Evolutionary conservation across 73 alveolate genomes (phyloP).

Genomic region (Paramecium sonneborni): DNA sequence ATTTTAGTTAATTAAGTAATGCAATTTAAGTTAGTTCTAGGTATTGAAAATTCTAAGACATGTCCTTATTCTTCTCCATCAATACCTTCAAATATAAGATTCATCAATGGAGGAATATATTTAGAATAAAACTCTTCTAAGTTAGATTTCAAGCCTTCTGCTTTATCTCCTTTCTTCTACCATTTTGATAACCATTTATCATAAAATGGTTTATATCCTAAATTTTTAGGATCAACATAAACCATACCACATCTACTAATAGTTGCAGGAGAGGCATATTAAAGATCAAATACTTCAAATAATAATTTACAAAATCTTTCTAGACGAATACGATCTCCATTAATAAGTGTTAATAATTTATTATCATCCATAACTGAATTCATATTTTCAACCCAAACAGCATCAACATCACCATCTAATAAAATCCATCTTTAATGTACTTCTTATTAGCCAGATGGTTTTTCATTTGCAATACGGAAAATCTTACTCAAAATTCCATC

Average conservation of each 20-base stretch:
- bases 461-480: slow-evolving; percentile 65
- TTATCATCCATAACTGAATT: slow-evolving; percentile 99
- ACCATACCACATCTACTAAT: slow-evolving; percentile 99
- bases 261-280: slow-evolving; percentile 99
- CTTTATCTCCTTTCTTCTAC: slow-evolving; percentile 25
- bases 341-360: slow-evolving; percentile 96
- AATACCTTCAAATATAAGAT: slow-evolving; percentile 85
- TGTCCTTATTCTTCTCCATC: slow-evolving; percentile 83
- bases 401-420: slow-evolving; percentile 99
- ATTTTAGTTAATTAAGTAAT: slow-evolving; percentile 88
- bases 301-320: slow-evolving; percentile 91
- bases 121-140: slow-evolving; percentile 69
- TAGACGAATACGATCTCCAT: slow-evolving; percentile 99
- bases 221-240: slow-evolving; percentile 87
- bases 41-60: slow-evolving; percentile 78
- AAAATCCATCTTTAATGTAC: slow-evolving; percentile 91
- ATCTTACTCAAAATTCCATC: slow-evolving; percentile 81
- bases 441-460: slow-evolving; percentile 62
- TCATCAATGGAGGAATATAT: slow-evolving; percentile 81
- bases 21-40: slow-evolving; percentile 87
- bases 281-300: slow-evolving; percentile 76
- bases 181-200: slow-evolving; percentile 69
- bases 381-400: slow-evolving; percentile 99
- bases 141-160: slow-evolving; percentile 20
- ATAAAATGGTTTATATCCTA: slow-evolving; percentile 69